Base-by-base conservation (phyloP, 2,329 filamentous ascomycete species). In the Leptodontidium sp. region DNA sequence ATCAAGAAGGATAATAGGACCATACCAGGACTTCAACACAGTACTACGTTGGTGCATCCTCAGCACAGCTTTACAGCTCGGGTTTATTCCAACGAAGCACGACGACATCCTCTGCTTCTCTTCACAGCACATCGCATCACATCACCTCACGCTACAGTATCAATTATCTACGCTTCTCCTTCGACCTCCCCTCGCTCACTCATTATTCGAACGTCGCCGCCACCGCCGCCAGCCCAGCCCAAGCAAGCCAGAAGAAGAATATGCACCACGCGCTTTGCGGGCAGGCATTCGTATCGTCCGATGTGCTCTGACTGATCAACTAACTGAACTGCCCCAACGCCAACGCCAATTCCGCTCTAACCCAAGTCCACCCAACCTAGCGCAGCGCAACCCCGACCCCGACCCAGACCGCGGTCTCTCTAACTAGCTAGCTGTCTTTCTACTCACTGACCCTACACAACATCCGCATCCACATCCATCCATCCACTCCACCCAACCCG, bases 251-350 rank as follows among this genome's bases (percentile, higher is more conserved):
- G 14, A 29, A 40, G 50, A 67, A n/a, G 24, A 45, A 57, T 63
- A 68, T 52, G 43, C 66, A 57, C 50, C 55, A 35, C 47, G 40
- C 53, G 45, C 61, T 53, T 12, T 14, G 4, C 45, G 45, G 45
- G 47, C 47, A 64, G 61, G 61, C 61, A 26, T 38, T 53, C 52
- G 47, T 29, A 53, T 64, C 61, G 61, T 64, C 61, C 61, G 49
- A 64, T 43, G 45, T 53, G 47, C 47, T 64, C 47, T 64, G 47
- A 64, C 61, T 53, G 61, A 52, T 64, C 61, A 32, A 40, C 32
- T 52, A 12, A 9, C 29, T 21, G 21, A 21, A 21, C 21, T 21
- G 21, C 21, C 21, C 21, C 21, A 21, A 21, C 21, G 21, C 21
- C 21, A 21, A 21, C 21, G 21, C 21, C 21, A 21, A 21, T 21